Evolutionary conservation across 2,329 filamentous ascomycete species (phyloP), one percentile per base, ranked within the genome.

Genomic region (Venturia carpophila): DNA sequence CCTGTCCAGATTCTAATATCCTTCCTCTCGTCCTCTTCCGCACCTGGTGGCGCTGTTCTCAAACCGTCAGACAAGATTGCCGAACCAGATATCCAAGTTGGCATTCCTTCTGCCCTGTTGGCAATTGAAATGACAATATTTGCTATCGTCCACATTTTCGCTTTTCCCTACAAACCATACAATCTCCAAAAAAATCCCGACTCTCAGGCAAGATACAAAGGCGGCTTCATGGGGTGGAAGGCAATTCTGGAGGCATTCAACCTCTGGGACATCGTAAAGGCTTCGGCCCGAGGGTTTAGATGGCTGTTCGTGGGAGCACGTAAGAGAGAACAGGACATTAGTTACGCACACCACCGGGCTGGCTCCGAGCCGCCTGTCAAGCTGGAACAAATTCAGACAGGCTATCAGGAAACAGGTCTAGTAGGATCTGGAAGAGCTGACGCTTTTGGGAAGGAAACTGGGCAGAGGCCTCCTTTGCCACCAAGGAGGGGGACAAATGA

Each of bases 71-170:
- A 80, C 1, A 81, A 82, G 42, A 75, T 96, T 15, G 84, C 85
- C 41, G 87, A 87, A 52, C 87, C 87, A 0, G 91, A 96, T 73
- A 81, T 95, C 70, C 89, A 90, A 72, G 85, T 94, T 58, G 90
- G 90, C 63, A 87, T 96, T 37, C 90, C 91, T 0, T 87, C 87
- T 37, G 77, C 93, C 63, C 79, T 95, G 13, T 84, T 94, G 30
- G 92, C 89, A 72, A 79, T 94, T 49, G 91, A 96, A 75, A 96
- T 96, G 91, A 85, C 89, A 10, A 77, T 90, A 39, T 95, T 96
- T 71, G 80, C 89, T 21, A 72, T 92, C 56, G 76, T 96, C 64
- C 91, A 96, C 74, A 76, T 94, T 19, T 95, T 87, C 80, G 90
- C 92, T 2, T 96, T 94, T 72, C 83, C 89, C 0, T 94, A 87